Conservation (phyloP, 1,284 basidiomycete species). For the Sporisorium reilianum region DNA sequence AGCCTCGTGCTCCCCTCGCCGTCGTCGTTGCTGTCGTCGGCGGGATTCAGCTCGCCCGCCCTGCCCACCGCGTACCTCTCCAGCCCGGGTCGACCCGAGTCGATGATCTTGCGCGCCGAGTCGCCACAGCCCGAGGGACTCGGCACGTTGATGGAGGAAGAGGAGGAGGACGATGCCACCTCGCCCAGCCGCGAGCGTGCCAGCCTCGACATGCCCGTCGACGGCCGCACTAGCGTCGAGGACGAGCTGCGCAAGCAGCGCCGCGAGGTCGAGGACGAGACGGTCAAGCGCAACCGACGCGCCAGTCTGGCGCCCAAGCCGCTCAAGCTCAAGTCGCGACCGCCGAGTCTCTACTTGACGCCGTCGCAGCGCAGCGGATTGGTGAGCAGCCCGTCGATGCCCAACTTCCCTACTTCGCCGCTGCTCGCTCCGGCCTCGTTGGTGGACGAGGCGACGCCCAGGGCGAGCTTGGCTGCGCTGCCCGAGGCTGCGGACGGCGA, state of each 20-base stretch:
- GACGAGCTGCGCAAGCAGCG: conserved; percentile 41
- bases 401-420: conserved; percentile 35
- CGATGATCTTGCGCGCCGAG: conserved; percentile 45
- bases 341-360: conserved; percentile 58
- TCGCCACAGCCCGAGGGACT: conserved; percentile 52
- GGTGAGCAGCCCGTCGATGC: conserved; percentile 43
- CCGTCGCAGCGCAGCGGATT: conserved; percentile 32
- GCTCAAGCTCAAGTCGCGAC: conserved; percentile 63
- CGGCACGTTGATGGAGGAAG: conserved; percentile 61
- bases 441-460: conserved; percentile 28
- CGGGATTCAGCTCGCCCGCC: conserved; percentile 33
- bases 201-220: conserved; percentile 38
- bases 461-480: conserved; percentile 8
- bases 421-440: conserved; percentile 16
- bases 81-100: conserved; percentile 47
- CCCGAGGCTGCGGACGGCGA: conserved; percentile 21
- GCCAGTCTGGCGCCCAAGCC: conserved; percentile 57
- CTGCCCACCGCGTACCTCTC: conserved; percentile 25
- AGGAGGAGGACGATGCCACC: conserved; percentile 59
- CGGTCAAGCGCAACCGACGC: conserved; percentile 53
- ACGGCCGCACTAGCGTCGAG: conserved; percentile 17
- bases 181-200: conserved; percentile 48
- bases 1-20: conserved; percentile 27
- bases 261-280: conserved; percentile 50
- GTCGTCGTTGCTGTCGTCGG: conserved; percentile 15